Base-by-base conservation (phyloP, 1,139 yeast species). In the Hyphopichia burtonii region DNA sequence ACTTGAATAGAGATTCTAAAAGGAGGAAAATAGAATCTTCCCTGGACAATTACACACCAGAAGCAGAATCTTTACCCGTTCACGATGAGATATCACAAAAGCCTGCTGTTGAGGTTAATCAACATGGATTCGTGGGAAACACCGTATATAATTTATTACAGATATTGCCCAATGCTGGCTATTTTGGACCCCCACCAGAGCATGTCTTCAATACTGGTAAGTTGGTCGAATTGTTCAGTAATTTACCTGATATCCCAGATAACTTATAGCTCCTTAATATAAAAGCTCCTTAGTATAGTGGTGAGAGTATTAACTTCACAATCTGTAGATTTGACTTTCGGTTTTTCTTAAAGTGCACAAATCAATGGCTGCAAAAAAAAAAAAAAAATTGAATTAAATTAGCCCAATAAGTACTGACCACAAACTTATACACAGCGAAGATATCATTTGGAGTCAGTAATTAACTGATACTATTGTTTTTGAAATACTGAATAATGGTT, bases 141-240 rank as follows among this genome's bases (percentile, higher is more conserved):
- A 78, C 77, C 28, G 63, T 80, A 17, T 77, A 77, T 52, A 76
- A 77, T 38, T 58, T 82, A 36, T 63, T 82, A 46, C 65, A 81
- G 40, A 69, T 74, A 1, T 63, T 82, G 40, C 87, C 87, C 3
- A 73, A 71, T 49, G 68, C 76, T 7, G 63, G 73, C 0, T 73
- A 71, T 46, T 73, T 71, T 52, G 77, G 77, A 3, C 61, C 63
- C n/a, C 61, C 66, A 3, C 51, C 63, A 2, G 75, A 70, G 27
- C 66, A 65, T 47, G 66, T 68, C 1, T 73, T 73, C 44, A 63
- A 69, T 46, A 62, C 70, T 43, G 64, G 60, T 9, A 71, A 71
- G 45, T 56, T 73, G 44, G 75, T 72, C 10, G 73, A 72, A 41
- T 53, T 73, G 39, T 65, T 73, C 43, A 65, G 67, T 27, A 64